These are phyloP conservation scores for Aureobasidium namibiae DNA, from an alignment of 2,329 filamentous ascomycete genomes.

Conservation along the genomic window DNA sequence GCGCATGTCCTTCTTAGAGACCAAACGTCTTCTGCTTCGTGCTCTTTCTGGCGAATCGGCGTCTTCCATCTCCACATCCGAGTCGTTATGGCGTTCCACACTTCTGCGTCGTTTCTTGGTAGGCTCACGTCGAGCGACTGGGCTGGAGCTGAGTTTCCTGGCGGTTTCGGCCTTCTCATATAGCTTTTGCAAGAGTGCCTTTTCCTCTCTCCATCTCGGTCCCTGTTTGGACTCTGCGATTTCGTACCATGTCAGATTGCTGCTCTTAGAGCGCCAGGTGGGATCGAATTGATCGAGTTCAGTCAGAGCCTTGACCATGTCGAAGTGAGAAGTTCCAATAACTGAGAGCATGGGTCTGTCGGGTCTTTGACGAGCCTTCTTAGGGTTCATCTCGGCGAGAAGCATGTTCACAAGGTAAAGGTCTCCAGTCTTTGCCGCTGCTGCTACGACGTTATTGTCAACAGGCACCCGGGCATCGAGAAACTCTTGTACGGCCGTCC, in stretches of 20 bases:
- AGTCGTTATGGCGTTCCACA: constrained; percentile 6
- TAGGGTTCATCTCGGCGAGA: constrained; percentile 50
- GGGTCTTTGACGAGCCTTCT: constrained; percentile 54
- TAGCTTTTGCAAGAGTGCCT: constrained; percentile 67
- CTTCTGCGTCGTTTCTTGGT: constrained; percentile 20
- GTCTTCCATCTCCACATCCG: constrained; percentile 16
- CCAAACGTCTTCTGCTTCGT: constrained; percentile 22
- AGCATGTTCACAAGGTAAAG: constrained; percentile 74
- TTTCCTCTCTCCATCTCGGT: constrained; percentile 84
- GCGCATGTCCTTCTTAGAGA: constrained; percentile 29
- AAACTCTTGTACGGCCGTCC: constrained; percentile 40
- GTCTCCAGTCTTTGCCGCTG: constrained; percentile 85
- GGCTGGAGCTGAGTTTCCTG: constrained; percentile 26
- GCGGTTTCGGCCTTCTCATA: constrained; percentile 46
- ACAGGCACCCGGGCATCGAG: constrained; percentile 33
- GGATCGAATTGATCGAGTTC: constrained; percentile 62
- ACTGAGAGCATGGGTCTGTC: constrained; percentile 91
- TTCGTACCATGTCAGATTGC: constrained; percentile 77
- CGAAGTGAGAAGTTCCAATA: constrained; percentile 79
- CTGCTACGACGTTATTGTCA: constrained; percentile 81
- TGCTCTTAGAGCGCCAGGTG: constrained; percentile 56
- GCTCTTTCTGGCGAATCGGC: constrained; percentile 13
- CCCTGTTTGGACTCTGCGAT: constrained; percentile 75
- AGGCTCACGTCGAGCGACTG: constrained; percentile 28
- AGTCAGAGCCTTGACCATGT: constrained; percentile 57